Evolutionary conservation across 1,284 basidiomycete genomes (phyloP).

Genomic region (Leccinum pachyderme): DNA sequence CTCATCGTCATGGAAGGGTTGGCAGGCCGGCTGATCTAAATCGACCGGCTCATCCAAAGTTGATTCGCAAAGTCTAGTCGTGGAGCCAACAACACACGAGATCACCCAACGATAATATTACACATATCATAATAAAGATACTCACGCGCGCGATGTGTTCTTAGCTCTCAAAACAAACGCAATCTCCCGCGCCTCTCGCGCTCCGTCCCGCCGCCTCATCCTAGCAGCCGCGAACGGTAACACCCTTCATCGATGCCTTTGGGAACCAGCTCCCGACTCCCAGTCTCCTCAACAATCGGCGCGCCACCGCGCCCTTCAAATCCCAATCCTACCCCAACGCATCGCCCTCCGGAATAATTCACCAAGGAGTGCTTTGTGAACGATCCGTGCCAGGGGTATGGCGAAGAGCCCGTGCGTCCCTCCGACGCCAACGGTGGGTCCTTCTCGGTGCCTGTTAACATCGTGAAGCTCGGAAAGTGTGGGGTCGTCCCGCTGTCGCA

Average conservation of each 20-base stretch:
- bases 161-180: conserved; percentile 16
- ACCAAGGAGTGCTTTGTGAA: conserved; percentile 24
- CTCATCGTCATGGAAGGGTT: too few relatives aligned
- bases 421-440: not conserved
- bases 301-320: conserved; percentile 16
- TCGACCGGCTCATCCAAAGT: not conserved
- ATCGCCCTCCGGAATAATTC: conserved; percentile 24
- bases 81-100: not conserved
- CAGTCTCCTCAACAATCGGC: conserved; percentile 20
- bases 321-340: conserved; percentile 18
- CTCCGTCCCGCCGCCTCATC: conserved; percentile 22
- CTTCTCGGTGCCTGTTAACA: conserved; percentile 20
- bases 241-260: not conserved
- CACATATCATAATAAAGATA: not conserved
- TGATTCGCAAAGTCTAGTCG: not conserved
- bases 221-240: conserved; percentile 29
- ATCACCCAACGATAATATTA: not conserved
- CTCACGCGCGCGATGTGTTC: not conserved
- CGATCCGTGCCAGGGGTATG: conserved; percentile 23
- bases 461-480: conserved; percentile 16
- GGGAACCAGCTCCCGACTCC: conserved; percentile 25
- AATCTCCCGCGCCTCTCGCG: conserved; percentile 22
- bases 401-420: conserved; percentile 12
- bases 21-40: too few relatives aligned
- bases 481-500: not conserved